Evolutionary conservation across 352 stramenopile genomes (phyloP).

Genomic region (Phytopythium sindhum): DNA sequence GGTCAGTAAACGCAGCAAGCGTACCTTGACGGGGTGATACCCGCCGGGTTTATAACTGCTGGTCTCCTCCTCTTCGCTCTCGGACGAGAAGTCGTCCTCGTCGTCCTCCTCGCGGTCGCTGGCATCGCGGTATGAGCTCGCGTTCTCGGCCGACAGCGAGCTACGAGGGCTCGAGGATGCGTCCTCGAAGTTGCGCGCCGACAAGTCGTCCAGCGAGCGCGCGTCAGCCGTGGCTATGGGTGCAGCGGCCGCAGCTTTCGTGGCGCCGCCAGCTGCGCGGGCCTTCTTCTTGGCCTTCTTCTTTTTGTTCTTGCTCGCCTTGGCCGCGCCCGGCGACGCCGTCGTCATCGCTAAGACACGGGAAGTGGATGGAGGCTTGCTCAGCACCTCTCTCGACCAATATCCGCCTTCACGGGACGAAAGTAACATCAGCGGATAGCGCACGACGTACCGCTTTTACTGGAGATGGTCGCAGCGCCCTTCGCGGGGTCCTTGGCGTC

Average conservation of each 20-base stretch:
- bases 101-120: slow-evolving; percentile 61
- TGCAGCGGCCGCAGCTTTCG: background rate
- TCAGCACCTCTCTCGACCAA: background rate
- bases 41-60: slow-evolving; percentile 96
- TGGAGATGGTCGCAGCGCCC: background rate
- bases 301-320: slow-evolving; percentile 19
- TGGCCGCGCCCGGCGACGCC: background rate
- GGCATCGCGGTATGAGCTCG: slow-evolving; percentile 12
- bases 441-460: background rate
- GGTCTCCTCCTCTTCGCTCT: slow-evolving; percentile 90
- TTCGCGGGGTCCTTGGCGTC: background rate
- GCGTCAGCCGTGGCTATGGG: background rate
- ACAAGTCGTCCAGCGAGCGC: slow-evolving; percentile 22
- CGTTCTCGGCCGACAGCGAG: slow-evolving; percentile 15
- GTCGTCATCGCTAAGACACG: background rate
- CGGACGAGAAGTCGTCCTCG: slow-evolving; percentile 85
- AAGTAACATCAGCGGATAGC: background rate
- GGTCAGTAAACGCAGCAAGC: background rate
- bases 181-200: slow-evolving; percentile 7
- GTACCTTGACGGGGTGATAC: slow-evolving; percentile 95
- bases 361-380: background rate
- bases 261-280: background rate
- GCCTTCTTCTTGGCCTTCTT: slow-evolving; percentile 9
- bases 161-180: slow-evolving; percentile 20
- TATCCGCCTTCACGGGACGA: background rate